Percentiles rank a stretch among this genome's conserved stretches.
Evolutionary conservation across 2,329 filamentous ascomycete genomes (phyloP).

Genomic region (Orbilia blumenaviensis): DNA sequence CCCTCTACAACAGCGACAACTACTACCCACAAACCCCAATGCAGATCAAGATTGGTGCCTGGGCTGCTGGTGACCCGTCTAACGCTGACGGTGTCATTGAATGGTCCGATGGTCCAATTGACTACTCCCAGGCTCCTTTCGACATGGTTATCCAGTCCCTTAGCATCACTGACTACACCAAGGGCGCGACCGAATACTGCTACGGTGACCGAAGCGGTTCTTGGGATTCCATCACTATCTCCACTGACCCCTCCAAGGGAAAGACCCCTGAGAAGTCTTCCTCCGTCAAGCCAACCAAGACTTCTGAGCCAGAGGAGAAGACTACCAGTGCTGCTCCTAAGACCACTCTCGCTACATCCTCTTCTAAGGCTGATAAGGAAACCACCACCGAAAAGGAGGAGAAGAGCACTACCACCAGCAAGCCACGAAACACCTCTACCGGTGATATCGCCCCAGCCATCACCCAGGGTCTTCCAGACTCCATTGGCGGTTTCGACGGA

Average conservation of each 20-base stretch:
- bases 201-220: slow-evolving; percentile 81
- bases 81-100: slow-evolving; percentile 74
- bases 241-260: slow-evolving; percentile 32
- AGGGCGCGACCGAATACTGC: slow-evolving; percentile 79
- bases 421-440: slow-evolving; percentile 37
- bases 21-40: slow-evolving; percentile 91
- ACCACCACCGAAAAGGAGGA: slow-evolving; percentile 8
- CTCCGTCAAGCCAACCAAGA: not conserved
- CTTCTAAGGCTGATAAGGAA: slow-evolving; percentile 18
- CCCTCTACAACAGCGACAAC: slow-evolving; percentile 53
- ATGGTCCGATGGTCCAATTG: slow-evolving; percentile 86
- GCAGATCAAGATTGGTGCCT: slow-evolving; percentile 90
- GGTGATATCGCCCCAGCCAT: slow-evolving; percentile 32
- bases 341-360: slow-evolving; percentile 17
- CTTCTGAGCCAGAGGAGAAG: slow-evolving; percentile 5
- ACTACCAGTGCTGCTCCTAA: slow-evolving; percentile 22
- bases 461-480: slow-evolving; percentile 43
- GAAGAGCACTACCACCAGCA: slow-evolving; percentile 16
- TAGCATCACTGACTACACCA: slow-evolving; percentile 88
- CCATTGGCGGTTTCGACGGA: slow-evolving; percentile 31
- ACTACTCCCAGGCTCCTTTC: slow-evolving; percentile 84
- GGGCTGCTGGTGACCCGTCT: slow-evolving; percentile 86
- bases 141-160: slow-evolving; percentile 83
- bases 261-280: not conserved
- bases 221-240: slow-evolving; percentile 77